phyloP scores from a whole-genome alignment of 306 rosid species.

The Crataegus laevigata region DNA sequence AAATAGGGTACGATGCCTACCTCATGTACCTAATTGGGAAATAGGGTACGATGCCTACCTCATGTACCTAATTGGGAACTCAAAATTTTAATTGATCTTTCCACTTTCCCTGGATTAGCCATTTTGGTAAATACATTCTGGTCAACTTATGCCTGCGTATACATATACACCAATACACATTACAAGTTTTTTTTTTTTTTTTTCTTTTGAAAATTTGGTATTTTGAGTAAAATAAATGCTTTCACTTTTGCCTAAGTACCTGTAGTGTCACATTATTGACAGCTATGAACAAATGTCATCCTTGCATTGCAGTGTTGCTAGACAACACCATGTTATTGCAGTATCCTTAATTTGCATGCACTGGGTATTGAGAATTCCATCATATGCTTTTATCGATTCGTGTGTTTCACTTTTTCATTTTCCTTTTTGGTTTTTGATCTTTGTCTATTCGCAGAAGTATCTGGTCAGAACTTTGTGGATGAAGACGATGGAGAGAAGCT shows the following conservation, averaged over 20 bases:
- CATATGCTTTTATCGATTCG: neutral
- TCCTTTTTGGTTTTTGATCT: neutral
- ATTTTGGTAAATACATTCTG: neutral
- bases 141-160: neutral
- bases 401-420: neutral
- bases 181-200: neutral
- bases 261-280: neutral
- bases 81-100: neutral
- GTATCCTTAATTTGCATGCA: neutral
- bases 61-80: too few species aligned
- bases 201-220: neutral
- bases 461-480: slow-evolving; percentile 74
- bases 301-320: neutral
- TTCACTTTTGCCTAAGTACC: neutral
- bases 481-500: slow-evolving; percentile 35
- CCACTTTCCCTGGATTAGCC: neutral
- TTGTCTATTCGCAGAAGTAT: slow-evolving; percentile 44
- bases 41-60: too few species aligned
- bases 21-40: too few species aligned
- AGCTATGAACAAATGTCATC: neutral
- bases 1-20: too few species aligned
- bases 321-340: neutral
- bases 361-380: neutral
- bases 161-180: neutral
- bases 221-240: neutral